These are phyloP conservation scores for Talaromyces sp. DNA, from an alignment of 2,329 filamentous ascomycete genomes.

Conservation along the genomic window DNA sequence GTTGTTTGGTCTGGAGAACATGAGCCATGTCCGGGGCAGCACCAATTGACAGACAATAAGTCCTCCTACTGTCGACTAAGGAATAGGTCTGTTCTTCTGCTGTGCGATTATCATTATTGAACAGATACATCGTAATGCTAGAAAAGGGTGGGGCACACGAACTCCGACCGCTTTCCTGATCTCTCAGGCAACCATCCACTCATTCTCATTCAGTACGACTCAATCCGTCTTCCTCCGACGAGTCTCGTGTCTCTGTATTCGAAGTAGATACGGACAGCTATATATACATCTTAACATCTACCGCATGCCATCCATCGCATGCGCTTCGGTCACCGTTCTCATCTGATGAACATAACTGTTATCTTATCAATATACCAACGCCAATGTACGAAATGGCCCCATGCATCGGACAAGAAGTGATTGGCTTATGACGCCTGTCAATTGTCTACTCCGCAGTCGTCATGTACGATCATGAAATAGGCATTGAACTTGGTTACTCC, in stretches of 20 bases:
- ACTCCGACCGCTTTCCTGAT: neutral
- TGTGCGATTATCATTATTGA: neutral
- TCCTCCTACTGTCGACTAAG: too few species aligned
- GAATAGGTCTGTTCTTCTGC: neutral
- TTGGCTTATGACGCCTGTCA: neutral
- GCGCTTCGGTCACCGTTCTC: neutral
- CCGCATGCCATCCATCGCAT: too few species aligned
- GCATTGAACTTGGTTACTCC: neutral
- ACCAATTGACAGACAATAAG: neutral
- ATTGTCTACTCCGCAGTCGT: neutral
- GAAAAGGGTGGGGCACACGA: neutral
- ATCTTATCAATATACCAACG: neutral
- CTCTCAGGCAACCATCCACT: neutral
- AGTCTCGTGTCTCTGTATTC: too few species aligned
- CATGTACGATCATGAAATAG: neutral
- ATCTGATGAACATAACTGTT: neutral
- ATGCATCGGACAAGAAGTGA: conserved; percentile 4
- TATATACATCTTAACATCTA: neutral
- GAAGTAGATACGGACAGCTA: neutral
- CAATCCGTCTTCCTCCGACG: neutral
- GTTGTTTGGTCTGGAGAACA: neutral
- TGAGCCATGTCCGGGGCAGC: neutral
- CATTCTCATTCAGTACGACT: too few species aligned
- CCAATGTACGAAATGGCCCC: conserved; percentile 1
- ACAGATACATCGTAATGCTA: too few species aligned